Evolutionary conservation across 2,329 filamentous ascomycete genomes (phyloP), one percentile per base, ranked within the genome.

Genomic region (Aspergillus brasiliensis): DNA sequence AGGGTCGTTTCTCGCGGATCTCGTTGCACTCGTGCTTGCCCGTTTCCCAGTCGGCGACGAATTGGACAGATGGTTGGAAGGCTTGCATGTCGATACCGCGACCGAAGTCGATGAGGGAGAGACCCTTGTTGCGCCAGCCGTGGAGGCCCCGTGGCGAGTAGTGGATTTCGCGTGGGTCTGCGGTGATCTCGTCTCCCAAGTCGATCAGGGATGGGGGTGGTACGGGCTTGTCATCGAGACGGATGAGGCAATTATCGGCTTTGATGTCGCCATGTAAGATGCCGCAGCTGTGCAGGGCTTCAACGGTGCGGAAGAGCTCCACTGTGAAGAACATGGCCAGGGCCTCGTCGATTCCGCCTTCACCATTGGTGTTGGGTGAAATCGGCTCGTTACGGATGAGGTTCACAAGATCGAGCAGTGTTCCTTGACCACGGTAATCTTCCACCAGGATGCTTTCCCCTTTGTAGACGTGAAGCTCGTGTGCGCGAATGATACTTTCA

Each of bases 21-120:
- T 99, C 95, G 17, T 91, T 89, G 76, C 95, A 99, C 77, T 99
- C 95, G 55, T 92, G 89, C 23, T 90, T 84, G 15, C 86, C 86
- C 0, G 91, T 92, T 76, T 95, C 91, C 95, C 95, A 99, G 78
- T 99, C 95, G 0, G 94, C 95, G 61, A 98, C 87, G 81, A 99
- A 99, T 66, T 89, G 88, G 10, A 94, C 91, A 44, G 88, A 85
- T 0, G 88, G 83, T 3, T 79, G 77, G 80, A 98, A 99, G 3
- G 86, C 88, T 59, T 86, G 88, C 91, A 97, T 96, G 78, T 99
- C 95, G 74, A 99, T 96, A 52, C 87, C 91, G 1, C 95, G 88
- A 0, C 95, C 95, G 72, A 99, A 97, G 77, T 99, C 95, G 69
- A 99, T 98, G 19, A 99, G 84, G 0, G 87, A 86, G 21, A 99